Conservation (phyloP, 2,329 filamentous ascomycete genomes). For the Colletotrichum sp. region DNA sequence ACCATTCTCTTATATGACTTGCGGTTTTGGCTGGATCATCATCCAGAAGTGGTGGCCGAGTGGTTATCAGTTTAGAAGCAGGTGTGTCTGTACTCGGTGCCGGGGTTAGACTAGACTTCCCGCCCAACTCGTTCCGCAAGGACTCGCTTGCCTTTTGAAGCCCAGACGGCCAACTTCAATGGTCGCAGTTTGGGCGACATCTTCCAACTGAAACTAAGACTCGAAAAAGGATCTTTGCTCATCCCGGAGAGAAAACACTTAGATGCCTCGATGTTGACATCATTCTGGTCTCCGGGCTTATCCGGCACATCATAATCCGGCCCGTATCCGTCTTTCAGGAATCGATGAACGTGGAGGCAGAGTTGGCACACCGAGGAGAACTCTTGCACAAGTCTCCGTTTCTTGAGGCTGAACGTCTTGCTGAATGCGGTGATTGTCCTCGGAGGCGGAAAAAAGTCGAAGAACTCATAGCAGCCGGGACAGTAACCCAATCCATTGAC, state of each 20-base stretch:
- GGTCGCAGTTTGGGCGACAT: neutral
- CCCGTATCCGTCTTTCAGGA: neutral
- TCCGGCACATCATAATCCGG: neutral
- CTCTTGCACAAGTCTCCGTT: neutral
- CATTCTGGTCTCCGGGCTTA: neutral
- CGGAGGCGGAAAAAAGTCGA: neutral
- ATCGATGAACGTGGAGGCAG: neutral
- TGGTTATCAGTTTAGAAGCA: neutral
- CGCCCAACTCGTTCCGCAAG: neutral
- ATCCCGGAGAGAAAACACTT: neutral
- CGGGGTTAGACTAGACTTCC: neutral
- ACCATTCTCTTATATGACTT: neutral
- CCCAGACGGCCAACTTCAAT: neutral
- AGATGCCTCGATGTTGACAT: neutral
- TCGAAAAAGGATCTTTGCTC: neutral
- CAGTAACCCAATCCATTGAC: neutral
- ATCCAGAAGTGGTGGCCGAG: neutral
- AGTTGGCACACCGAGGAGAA: neutral
- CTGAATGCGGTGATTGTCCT: neutral
- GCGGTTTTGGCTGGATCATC: neutral
- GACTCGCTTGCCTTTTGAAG: neutral
- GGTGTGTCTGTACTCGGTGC: neutral
- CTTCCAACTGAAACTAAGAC: neutral
- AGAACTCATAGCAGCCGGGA: neutral
- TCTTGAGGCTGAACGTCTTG: neutral